These are phyloP conservation scores for Grosmannia penicillata DNA, from an alignment of 2,329 filamentous ascomycete genomes.

Conservation along the genomic window DNA sequence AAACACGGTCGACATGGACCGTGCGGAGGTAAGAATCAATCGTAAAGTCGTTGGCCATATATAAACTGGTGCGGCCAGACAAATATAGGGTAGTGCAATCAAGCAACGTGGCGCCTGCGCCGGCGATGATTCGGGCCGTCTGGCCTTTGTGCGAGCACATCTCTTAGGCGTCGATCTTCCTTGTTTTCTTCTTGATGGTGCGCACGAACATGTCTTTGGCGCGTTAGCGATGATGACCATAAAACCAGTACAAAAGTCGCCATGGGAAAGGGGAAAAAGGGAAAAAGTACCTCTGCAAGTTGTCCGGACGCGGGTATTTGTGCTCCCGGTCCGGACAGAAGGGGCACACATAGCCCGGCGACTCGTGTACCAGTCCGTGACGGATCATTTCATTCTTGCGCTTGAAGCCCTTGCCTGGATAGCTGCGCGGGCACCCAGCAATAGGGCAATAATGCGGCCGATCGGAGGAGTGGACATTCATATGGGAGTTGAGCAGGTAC, in stretches of 20 bases:
- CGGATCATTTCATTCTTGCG: slow-evolving; percentile 61
- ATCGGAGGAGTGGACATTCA: slow-evolving; percentile 53
- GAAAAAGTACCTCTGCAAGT: slow-evolving; percentile 63
- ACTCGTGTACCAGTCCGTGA: slow-evolving; percentile 79
- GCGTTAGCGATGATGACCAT: background rate
- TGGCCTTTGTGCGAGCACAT: slow-evolving; percentile 72
- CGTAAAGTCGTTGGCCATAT: too few species aligned
- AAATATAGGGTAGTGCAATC: background rate
- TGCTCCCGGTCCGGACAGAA: slow-evolving; percentile 92
- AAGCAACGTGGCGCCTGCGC: slow-evolving; percentile 26
- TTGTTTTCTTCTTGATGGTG: slow-evolving; percentile 85
- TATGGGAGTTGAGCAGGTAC: slow-evolving; percentile 65
- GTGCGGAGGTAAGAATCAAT: too few species aligned
- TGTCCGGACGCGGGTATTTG: slow-evolving; percentile 88
- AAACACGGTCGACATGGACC: too few species aligned
- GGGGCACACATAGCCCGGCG: slow-evolving; percentile 88
- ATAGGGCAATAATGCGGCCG: slow-evolving; percentile 53
- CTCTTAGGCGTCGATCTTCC: slow-evolving; percentile 66
- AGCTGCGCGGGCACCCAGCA: slow-evolving; percentile 44
- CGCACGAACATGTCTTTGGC: slow-evolving; percentile 71
- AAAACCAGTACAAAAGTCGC: background rate
- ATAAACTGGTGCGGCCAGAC: too few species aligned
- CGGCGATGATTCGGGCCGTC: slow-evolving; percentile 74
- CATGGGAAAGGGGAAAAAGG: background rate
- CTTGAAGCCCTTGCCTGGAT: slow-evolving; percentile 55